Conservation (phyloP, 2,329 filamentous ascomycete species). For the Botryotinia globosa region DNA sequence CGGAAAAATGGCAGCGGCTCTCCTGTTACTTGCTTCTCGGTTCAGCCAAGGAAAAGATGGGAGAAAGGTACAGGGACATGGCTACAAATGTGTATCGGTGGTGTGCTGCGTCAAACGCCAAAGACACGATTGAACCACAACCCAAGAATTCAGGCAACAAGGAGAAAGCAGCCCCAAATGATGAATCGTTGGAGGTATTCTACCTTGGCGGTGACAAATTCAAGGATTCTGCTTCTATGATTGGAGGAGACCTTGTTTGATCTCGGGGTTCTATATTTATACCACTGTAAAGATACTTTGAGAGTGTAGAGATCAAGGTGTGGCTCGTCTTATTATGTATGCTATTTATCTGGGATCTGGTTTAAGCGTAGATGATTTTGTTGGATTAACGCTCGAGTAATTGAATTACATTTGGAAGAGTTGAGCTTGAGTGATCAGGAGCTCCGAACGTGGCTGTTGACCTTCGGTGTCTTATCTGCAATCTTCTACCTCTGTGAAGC, state of each 20-base stretch:
- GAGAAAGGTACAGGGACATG: not conserved
- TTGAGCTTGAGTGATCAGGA: not conserved
- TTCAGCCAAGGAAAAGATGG: not conserved
- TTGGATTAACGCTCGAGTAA: not conserved
- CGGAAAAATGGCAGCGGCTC: not conserved
- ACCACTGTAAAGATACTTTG: not conserved
- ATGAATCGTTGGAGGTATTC: not conserved
- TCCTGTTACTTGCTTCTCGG: not conserved
- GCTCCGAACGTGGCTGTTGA: not conserved
- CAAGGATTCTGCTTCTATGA: not conserved
- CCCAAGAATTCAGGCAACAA: not conserved
- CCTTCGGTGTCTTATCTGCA: not conserved
- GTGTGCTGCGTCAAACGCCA: not conserved
- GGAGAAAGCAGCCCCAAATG: not conserved
- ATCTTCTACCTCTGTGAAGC: not conserved
- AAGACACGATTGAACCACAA: accelerated
- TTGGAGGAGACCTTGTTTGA: not conserved
- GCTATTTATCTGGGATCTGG: not conserved
- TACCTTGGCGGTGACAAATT: accelerated
- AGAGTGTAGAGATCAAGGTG: not conserved
- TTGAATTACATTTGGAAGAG: not conserved
- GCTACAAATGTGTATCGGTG: not conserved
- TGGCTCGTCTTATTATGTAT: not conserved
- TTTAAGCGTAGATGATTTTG: not conserved
- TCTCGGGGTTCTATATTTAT: accelerated